Percentiles rank a stretch among this genome's conserved stretches.
phyloP scores from a whole-genome alignment of 2,329 filamentous ascomycete genomes.

The Periglandula ipomoeae region DNA sequence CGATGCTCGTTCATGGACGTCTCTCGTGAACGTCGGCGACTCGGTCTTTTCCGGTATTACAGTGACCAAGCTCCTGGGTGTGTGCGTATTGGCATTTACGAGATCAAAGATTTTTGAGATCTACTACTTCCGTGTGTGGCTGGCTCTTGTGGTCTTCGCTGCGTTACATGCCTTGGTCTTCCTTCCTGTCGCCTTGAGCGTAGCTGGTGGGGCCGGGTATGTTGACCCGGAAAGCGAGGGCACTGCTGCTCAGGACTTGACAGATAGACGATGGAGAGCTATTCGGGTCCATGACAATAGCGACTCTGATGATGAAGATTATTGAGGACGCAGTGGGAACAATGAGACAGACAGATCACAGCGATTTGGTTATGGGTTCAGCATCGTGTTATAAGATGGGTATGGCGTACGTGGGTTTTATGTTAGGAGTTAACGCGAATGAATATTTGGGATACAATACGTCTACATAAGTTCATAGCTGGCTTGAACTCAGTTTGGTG shows the following conservation, averaged over 20 bases:
- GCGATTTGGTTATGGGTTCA: too few relatives aligned
- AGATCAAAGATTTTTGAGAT: conserved; percentile 98
- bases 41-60: conserved; percentile 96
- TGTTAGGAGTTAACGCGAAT: background rate
- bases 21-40: conserved; percentile 87
- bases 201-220: conserved; percentile 81
- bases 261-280: conserved; percentile 67
- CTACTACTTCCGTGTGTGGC: conserved; percentile 97
- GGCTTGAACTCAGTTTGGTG: too few relatives aligned
- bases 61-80: conserved; percentile 86
- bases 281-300: conserved; percentile 66
- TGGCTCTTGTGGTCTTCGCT: conserved; percentile 83
- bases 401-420: background rate
- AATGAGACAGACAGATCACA: background rate
- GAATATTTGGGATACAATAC: background rate
- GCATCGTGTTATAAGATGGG: background rate
- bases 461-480: too few relatives aligned
- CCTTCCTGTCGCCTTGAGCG: conserved; percentile 77
- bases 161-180: conserved; percentile 84
- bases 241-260: conserved; percentile 81
- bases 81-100: conserved; percentile 87
- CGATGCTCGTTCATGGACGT: conserved; percentile 84
- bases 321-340: conserved; percentile 11
- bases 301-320: conserved; percentile 62
- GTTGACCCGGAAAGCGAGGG: conserved; percentile 80